Base-by-base conservation (phyloP, 1,284 basidiomycete species). In the Peniophora sp. region DNA sequence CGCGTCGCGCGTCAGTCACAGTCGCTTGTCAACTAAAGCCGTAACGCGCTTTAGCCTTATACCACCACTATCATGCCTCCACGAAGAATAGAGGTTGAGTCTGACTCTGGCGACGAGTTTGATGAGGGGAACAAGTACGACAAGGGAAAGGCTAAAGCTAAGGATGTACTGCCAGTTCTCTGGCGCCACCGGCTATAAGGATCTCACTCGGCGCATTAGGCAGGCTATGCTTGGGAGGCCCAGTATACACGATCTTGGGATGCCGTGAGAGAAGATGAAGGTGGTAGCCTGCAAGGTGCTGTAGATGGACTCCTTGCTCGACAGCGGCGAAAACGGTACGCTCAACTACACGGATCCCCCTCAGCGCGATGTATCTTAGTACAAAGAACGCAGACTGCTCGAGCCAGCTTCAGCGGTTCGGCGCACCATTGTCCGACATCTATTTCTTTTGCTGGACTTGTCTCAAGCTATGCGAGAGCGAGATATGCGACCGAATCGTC, bases 201-300 rank as follows among this genome's bases (percentile, higher is more conserved):
- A 12, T 32, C 34, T n/a, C 3, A 39, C 49, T 52, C 36, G 22
- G 56, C 36, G 32, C 22, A 53, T 23, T 60, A 88, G 83, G 82
- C 81, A 78, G 76, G 83, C 1, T 95, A 95, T 61, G 92, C 93
- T 25, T 98, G 96, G 96, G 96, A 98, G 66, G 95, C 89, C 1
- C 87, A 89, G 8, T 97, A 95, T 65, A 86, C 92, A 48, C 85
- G 94, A 44, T 91, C 90, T 47, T 99, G 96, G 96, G 97, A 99
- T 60, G 89, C 87, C 2, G 92, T 99, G 0, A 89, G 93, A 62
- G 97, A 99, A 67, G 96, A 99, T 65, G 96, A 95, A 61, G 79
- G 78, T 0, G 96, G 96, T 1, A 96, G 92, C 59, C 67, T 99
- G 55, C 90, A 95, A 56, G 81, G 85, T 1, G 89, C 94, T 1